Percentiles rank a stretch among this genome's conserved stretches.
Evolutionary conservation across 2,329 filamentous ascomycete species (phyloP).

Genomic region (Pseudogymnoascus sp.): DNA sequence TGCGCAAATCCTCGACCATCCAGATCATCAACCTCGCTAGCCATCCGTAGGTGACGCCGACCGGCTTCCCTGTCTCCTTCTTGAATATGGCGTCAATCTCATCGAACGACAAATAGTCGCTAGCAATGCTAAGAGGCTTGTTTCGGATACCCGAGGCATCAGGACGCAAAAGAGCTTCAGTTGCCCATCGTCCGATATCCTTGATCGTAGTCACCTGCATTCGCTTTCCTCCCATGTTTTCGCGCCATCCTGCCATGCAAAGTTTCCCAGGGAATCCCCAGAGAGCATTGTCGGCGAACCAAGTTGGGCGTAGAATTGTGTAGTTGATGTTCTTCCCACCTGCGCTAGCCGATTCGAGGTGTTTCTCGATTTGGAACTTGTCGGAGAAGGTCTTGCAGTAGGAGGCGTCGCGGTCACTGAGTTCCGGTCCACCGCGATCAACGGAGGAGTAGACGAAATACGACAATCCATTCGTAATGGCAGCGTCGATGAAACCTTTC

Average conservation of each 20-base stretch:
- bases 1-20: constrained; percentile 22
- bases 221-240: constrained; percentile 26
- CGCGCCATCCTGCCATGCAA: constrained; percentile 28
- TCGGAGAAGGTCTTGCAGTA: constrained; percentile 47
- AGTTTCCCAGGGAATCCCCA: constrained; percentile 22
- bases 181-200: constrained; percentile 42
- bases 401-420: constrained; percentile 41
- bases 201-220: constrained; percentile 37
- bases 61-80: constrained; percentile 21
- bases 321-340: constrained; percentile 39
- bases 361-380: constrained; percentile 50
- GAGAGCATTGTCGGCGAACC: constrained; percentile 46
- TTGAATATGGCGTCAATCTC: constrained; percentile 30
- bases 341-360: constrained; percentile 40
- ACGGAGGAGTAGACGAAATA: constrained; percentile 53
- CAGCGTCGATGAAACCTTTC: constrained; percentile 44
- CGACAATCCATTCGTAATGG: constrained; percentile 42
- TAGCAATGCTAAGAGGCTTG: constrained; percentile 36
- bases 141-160: constrained; percentile 31
- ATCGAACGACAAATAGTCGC: constrained; percentile 37
- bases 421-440: constrained; percentile 45
- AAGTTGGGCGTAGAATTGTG: constrained; percentile 49
- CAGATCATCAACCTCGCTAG: constrained; percentile 20
- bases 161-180: constrained; percentile 36
- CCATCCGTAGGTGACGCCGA: constrained; percentile 26